phyloP scores from a whole-genome alignment of 139 green algal species.

The Chlamydomonas sp. region DNA sequence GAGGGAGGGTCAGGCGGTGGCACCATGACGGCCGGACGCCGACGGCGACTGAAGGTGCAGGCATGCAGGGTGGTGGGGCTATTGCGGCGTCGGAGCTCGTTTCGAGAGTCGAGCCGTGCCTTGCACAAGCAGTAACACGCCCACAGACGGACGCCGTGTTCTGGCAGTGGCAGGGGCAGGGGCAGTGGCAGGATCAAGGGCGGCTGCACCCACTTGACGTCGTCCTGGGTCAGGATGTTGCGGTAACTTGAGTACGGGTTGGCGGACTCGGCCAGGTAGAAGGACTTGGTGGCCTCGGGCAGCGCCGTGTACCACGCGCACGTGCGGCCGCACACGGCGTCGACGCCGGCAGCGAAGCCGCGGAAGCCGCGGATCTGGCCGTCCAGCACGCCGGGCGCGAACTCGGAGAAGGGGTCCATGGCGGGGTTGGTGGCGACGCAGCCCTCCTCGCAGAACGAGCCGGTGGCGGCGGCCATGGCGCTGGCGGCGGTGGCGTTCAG shows the following conservation, averaged over 20 bases:
- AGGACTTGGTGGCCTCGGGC: not conserved
- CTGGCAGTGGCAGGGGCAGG: not conserved
- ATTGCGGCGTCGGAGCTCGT: too few relatives aligned
- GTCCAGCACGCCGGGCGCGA: constrained; percentile 27
- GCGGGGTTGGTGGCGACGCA: constrained; percentile 56
- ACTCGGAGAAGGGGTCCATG: constrained; percentile 81
- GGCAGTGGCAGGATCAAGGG: not conserved
- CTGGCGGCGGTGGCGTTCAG: not conserved
- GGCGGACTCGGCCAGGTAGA: not conserved
- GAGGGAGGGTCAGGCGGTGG: not conserved
- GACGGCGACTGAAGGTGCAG: too few relatives aligned
- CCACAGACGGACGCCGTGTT: too few relatives aligned
- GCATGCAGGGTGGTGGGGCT: too few relatives aligned
- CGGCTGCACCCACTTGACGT: not conserved
- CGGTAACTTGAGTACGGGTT: not conserved
- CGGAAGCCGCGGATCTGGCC: constrained; percentile 64
- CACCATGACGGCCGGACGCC: too few relatives aligned
- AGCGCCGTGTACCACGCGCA: constrained; percentile 63
- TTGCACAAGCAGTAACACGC: too few relatives aligned
- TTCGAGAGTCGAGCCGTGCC: too few relatives aligned
- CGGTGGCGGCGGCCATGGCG: not conserved
- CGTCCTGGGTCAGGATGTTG: constrained; percentile 14
- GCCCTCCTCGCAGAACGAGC: constrained; percentile 64
- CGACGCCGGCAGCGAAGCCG: constrained; percentile 52
- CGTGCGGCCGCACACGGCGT: constrained; percentile 66